phyloP scores from a whole-genome alignment of 2,329 filamentous ascomycete genomes.

The Ilyonectria robusta region DNA sequence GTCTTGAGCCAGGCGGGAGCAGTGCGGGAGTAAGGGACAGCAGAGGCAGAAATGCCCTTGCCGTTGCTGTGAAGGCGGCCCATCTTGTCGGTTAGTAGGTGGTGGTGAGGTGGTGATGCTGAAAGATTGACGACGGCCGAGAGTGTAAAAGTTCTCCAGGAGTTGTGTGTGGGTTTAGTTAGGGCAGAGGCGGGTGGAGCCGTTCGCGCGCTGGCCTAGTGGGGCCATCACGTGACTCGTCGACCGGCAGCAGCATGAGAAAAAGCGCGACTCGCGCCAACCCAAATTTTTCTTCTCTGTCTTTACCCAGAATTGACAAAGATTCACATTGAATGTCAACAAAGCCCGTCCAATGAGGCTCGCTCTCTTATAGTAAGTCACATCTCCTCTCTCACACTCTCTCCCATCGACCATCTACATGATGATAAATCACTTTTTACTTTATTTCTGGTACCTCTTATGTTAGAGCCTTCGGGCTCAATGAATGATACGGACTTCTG shows the following conservation, averaged over 20 bases:
- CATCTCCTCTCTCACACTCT: constrained; percentile 8
- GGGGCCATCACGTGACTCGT: not conserved
- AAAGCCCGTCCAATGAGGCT: constrained; percentile 4
- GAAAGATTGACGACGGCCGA: constrained; percentile 46
- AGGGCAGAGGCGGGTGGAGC: constrained; percentile 54
- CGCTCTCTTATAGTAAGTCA: constrained; percentile 52
- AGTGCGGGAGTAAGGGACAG: constrained; percentile 96
- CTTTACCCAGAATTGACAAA: constrained; percentile 1
- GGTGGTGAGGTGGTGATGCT: constrained; percentile 53
- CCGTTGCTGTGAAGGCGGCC: constrained; percentile 99
- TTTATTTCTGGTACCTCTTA: constrained; percentile 96
- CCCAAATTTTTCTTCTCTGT: constrained; percentile 3
- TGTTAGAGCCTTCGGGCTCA: constrained; percentile 79
- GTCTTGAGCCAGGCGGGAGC: constrained; percentile 98
- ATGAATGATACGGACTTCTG: constrained; percentile 94
- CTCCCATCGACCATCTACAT: constrained; percentile 57
- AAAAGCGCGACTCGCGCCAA: constrained; percentile 4
- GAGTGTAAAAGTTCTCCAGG: constrained; percentile 45
- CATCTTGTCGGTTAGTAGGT: constrained; percentile 74
- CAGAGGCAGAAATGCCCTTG: constrained; percentile 98
- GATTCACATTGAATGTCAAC: not conserved
- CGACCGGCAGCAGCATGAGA: too few relatives aligned
- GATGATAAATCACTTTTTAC: constrained; percentile 78
- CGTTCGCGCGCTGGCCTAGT: not conserved
- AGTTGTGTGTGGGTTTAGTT: constrained; percentile 54